Evolutionary conservation across 495 filamentous ascomycete species (phyloP).

Genomic region (Podospora fimiseda): DNA sequence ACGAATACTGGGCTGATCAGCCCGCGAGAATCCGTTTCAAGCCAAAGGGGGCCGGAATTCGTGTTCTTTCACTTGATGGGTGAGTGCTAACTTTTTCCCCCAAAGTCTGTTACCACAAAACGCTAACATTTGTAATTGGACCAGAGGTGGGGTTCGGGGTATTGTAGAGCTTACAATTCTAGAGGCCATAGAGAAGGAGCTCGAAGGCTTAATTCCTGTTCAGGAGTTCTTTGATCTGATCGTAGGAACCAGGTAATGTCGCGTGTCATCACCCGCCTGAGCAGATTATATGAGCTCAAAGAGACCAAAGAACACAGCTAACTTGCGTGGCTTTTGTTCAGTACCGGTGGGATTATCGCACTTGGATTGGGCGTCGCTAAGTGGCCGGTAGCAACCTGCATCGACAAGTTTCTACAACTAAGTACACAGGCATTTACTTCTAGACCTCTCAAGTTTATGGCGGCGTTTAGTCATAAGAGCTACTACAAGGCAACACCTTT

Average conservation of each 20-base stretch:
- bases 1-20: slow-evolving; percentile 19
- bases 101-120: background rate
- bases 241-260: slow-evolving; percentile 49
- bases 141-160: slow-evolving; percentile 44
- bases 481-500: slow-evolving; percentile 37
- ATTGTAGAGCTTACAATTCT: slow-evolving; percentile 45
- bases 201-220: slow-evolving; percentile 37
- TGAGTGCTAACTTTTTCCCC: slow-evolving; percentile 4
- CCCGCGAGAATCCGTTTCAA: slow-evolving; percentile 38
- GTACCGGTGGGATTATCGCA: slow-evolving; percentile 53
- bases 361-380: slow-evolving; percentile 46
- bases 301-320: too few relatives aligned
- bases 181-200: slow-evolving; percentile 30
- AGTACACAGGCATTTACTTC: slow-evolving; percentile 39
- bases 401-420: slow-evolving; percentile 36
- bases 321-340: too few relatives aligned
- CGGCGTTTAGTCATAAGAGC: slow-evolving; percentile 27
- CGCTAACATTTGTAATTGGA: background rate
- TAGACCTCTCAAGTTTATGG: slow-evolving; percentile 31
- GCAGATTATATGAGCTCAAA: too few relatives aligned
- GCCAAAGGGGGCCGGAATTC: slow-evolving; percentile 41
- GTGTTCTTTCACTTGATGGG: slow-evolving; percentile 47
- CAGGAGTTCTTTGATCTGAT: slow-evolving; percentile 46
- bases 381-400: slow-evolving; percentile 39
- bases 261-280: slow-evolving; percentile 1